Evolutionary conservation across 225 moss, liverwort and hornwort genomes (phyloP).

Genomic region (Ulota crispa): DNA sequence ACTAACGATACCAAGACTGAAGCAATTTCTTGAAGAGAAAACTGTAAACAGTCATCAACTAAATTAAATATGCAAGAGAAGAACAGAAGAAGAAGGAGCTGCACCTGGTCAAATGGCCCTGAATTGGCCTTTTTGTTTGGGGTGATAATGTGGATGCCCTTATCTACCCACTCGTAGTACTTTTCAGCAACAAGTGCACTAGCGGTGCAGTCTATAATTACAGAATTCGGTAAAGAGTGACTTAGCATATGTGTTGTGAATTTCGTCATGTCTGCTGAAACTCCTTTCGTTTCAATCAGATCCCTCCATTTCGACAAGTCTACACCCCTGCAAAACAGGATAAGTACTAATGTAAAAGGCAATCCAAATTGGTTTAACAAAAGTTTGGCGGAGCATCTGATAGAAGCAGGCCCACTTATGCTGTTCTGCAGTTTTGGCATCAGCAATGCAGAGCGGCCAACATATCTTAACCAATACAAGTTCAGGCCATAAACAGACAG

Average conservation of each 20-base stretch:
- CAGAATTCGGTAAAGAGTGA: constrained; percentile 85
- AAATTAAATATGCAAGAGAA: constrained; percentile 1
- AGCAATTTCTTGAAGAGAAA: neutral
- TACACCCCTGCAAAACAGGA: constrained; percentile 56
- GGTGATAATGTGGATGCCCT: constrained; percentile 90
- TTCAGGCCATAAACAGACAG: neutral
- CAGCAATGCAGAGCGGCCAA: neutral
- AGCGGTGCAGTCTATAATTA: constrained; percentile 95
- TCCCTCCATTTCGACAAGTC: constrained; percentile 83
- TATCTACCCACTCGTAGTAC: constrained; percentile 81
- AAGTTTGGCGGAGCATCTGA: constrained; percentile 2
- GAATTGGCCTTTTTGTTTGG: constrained; percentile 99
- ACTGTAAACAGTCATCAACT: neutral
- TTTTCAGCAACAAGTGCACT: constrained; percentile 66
- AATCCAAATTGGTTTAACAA: neutral
- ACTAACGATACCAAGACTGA: neutral
- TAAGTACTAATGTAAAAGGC: neutral
- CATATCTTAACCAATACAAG: neutral
- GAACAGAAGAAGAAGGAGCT: neutral
- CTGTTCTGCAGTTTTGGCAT: neutral
- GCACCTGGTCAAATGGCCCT: constrained; percentile 90
- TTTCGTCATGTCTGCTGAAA: constrained; percentile 65
- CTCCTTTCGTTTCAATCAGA: constrained; percentile 47
- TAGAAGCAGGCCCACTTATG: neutral
- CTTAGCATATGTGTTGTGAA: constrained; percentile 77